Percentiles rank a stretch among this genome's conserved stretches.
Conservation (phyloP, 2,329 filamentous ascomycete genomes). For the Aspergillus sp. region DNA sequence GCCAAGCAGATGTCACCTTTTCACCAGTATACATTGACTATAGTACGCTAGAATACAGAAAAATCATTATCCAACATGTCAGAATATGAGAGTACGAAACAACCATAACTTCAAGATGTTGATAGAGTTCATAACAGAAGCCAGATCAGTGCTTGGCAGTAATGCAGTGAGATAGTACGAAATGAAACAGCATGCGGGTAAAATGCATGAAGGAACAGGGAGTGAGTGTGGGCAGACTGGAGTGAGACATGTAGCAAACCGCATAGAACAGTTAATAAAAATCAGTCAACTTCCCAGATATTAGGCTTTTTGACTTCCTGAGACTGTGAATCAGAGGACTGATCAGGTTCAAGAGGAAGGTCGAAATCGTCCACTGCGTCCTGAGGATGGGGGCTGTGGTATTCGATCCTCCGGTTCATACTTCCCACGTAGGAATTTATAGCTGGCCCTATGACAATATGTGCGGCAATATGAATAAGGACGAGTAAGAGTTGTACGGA, state of each 20-base stretch:
- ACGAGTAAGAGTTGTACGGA: slow-evolving; percentile 68
- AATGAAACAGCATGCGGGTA: too few species aligned
- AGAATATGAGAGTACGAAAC: too few species aligned
- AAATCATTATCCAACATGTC: too few species aligned
- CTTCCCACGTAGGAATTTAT: slow-evolving; percentile 13
- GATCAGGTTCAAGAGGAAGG: slow-evolving; percentile 25
- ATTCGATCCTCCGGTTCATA: slow-evolving; percentile 11
- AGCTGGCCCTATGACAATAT: slow-evolving; percentile 48
- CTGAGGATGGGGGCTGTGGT: slow-evolving; percentile 8
- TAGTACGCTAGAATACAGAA: too few species aligned
- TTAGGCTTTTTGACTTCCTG: slow-evolving; percentile 16
- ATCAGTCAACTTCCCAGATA: slow-evolving; percentile 22
- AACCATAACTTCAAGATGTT: too few species aligned
- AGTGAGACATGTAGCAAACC: background rate
- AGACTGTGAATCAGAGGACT: slow-evolving; percentile 17
- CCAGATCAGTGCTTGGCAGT: background rate
- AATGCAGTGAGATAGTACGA: too few species aligned
- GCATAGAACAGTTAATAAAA: background rate
- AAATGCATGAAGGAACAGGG: too few species aligned
- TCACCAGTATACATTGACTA: too few species aligned
- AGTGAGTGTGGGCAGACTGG: too few species aligned
- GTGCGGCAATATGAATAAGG: slow-evolving; percentile 73
- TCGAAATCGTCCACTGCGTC: slow-evolving; percentile 32
- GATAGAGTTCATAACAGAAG: too few species aligned
- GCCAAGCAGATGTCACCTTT: too few species aligned